These are phyloP conservation scores for Rhizophagus sp. DNA, from an alignment of 192 early-diverging fungal genomes.

Conservation along the genomic window DNA sequence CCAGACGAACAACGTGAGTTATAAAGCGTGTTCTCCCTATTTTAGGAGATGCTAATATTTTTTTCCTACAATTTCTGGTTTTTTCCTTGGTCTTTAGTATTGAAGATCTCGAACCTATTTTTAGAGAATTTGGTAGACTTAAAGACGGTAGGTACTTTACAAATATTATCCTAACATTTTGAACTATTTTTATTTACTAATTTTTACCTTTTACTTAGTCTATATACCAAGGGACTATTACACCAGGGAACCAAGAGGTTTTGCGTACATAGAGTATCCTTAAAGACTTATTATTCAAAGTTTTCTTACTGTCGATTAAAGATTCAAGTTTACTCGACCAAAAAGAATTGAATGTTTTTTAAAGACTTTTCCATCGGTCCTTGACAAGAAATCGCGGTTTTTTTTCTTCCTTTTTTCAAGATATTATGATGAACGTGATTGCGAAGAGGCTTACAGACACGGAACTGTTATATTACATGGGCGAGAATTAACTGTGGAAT, in stretches of 20 bases:
- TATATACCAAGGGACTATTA: conserved; percentile 29
- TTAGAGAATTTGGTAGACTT: conserved; percentile 24
- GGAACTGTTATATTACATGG: conserved; percentile 15
- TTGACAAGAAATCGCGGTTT: conserved; percentile 30
- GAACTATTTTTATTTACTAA: not conserved
- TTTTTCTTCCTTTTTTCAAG: conserved; percentile 13
- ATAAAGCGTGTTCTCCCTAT: not conserved
- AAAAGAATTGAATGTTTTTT: not conserved
- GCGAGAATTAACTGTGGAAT: conserved; percentile 23
- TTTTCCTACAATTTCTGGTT: not conserved
- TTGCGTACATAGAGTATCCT: conserved; percentile 34
- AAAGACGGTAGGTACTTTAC: conserved; percentile 18
- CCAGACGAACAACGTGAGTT: conserved; percentile 20
- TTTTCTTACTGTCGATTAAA: conserved; percentile 2
- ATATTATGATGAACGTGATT: conserved; percentile 31
- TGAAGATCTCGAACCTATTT: conserved; percentile 23
- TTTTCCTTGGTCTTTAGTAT: not conserved
- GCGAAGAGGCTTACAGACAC: conserved; percentile 23
- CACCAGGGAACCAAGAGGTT: conserved; percentile 26
- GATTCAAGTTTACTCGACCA: conserved; percentile 7
- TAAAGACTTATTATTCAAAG: conserved; percentile 15
- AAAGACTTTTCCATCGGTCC: conserved; percentile 22
- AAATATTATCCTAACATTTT: not conserved
- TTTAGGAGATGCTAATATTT: not conserved
- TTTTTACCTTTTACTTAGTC: conserved; percentile 3